Conservation (phyloP, 2,329 filamentous ascomycete genomes). For the Ascochyta fabae region DNA sequence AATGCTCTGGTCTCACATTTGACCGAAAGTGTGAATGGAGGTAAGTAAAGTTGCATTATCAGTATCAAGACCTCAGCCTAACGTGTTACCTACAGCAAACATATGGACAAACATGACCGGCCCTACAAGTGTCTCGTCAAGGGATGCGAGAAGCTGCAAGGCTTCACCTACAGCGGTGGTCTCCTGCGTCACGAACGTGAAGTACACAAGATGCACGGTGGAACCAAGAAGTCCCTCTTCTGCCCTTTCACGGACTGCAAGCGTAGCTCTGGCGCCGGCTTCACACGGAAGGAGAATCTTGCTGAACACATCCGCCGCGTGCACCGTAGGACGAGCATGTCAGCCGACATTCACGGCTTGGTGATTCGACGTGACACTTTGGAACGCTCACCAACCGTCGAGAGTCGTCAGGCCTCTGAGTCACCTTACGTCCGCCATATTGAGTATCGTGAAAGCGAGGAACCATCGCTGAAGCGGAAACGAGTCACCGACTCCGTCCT, state of each 20-base stretch:
- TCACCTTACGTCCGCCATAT: constrained; percentile 32
- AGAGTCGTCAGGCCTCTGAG: constrained; percentile 31
- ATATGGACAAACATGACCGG: constrained; percentile 97
- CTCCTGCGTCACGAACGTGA: constrained; percentile 89
- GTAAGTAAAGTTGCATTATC: constrained; percentile 61
- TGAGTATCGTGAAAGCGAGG: constrained; percentile 36
- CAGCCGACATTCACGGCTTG: constrained; percentile 43
- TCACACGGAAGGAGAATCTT: constrained; percentile 91
- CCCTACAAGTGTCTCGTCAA: constrained; percentile 84
- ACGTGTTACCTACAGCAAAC: constrained; percentile 67
- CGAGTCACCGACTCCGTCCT: constrained; percentile 37
- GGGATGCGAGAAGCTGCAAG: constrained; percentile 89
- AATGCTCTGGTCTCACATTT: constrained; percentile 76
- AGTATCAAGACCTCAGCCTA: background rate
- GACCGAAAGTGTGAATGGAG: constrained; percentile 91
- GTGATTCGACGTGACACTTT: constrained; percentile 38
- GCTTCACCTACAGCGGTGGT: constrained; percentile 94
- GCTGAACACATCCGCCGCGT: constrained; percentile 91
- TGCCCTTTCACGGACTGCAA: constrained; percentile 90
- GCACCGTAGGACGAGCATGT: constrained; percentile 60
- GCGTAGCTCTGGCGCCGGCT: constrained; percentile 84
- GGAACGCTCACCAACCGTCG: constrained; percentile 28
- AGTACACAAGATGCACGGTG: constrained; percentile 88
- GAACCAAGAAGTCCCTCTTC: constrained; percentile 84
- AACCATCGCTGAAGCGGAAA: constrained; percentile 42